Evolutionary conservation across 2,329 filamentous ascomycete species (phyloP).

Genomic region (Xylariaceae sp.): DNA sequence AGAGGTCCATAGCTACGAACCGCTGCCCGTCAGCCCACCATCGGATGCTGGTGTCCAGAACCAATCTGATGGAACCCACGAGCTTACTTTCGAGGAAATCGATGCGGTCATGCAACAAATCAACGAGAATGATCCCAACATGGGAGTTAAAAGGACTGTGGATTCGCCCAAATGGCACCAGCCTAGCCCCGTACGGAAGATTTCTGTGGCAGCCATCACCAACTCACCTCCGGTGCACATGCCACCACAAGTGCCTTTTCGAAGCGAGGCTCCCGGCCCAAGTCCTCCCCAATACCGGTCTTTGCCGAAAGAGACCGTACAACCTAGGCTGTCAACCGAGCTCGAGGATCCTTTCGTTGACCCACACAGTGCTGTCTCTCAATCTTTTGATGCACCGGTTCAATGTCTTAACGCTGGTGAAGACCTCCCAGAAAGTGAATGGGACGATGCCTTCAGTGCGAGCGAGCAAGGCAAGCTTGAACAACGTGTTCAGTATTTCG

Average conservation of each 20-base stretch:
- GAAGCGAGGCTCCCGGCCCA: constrained; percentile 76
- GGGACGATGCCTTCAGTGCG: constrained; percentile 85
- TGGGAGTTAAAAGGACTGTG: constrained; percentile 71
- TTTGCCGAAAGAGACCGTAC: constrained; percentile 53
- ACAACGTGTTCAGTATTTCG: constrained; percentile 84
- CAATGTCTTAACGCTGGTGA: constrained; percentile 67
- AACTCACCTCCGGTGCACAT: constrained; percentile 60
- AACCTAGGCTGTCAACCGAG: constrained; percentile 57
- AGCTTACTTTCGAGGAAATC: constrained; percentile 78
- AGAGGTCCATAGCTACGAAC: constrained; percentile 42
- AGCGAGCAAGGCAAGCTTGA: constrained; percentile 84
- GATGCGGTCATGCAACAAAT: constrained; percentile 91
- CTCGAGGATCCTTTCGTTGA: constrained; percentile 69
- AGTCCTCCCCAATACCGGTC: constrained; percentile 64
- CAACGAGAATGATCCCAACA: constrained; percentile 73
- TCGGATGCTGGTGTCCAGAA: constrained; percentile 35
- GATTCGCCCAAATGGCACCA: constrained; percentile 56
- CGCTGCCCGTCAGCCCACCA: constrained; percentile 40
- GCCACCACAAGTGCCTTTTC: constrained; percentile 55
- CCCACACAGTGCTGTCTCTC: constrained; percentile 50
- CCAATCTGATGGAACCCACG: constrained; percentile 38
- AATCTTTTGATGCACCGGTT: constrained; percentile 61
- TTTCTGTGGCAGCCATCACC: constrained; percentile 46
- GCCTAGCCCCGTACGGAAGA: constrained; percentile 47
- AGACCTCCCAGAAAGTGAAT: constrained; percentile 80